Percentiles rank a stretch among this genome's conserved stretches.
Conservation (phyloP, 106 monocot genomes). For the Alisma plantagoaquatica region DNA sequence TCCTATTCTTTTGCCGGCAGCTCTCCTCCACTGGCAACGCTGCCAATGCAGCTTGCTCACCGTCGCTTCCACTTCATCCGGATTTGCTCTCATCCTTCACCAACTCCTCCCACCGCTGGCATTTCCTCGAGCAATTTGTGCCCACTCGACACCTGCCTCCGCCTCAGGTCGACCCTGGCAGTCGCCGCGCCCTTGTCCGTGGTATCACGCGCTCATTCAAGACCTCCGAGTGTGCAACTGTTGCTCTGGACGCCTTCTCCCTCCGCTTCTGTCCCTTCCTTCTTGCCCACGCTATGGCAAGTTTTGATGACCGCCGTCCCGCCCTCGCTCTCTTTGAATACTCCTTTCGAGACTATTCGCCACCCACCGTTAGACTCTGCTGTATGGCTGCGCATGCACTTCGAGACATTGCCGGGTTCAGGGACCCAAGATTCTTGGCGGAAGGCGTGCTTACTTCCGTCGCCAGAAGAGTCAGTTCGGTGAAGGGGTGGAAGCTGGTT, state of each 20-base stretch:
- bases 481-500: neutral
- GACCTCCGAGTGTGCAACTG: slow-evolving; percentile 13
- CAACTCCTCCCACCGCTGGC: neutral
- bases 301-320: slow-evolving; percentile 8
- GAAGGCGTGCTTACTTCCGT: slow-evolving; percentile 35
- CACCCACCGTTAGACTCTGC: slow-evolving; percentile 11
- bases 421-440: slow-evolving; percentile 15
- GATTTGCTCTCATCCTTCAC: neutral
- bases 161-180: slow-evolving; percentile 15
- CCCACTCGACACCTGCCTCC: slow-evolving; percentile 11
- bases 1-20: too few species aligned
- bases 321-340: slow-evolving; percentile 16
- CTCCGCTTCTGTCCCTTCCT: slow-evolving; percentile 11
- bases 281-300: slow-evolving; percentile 17
- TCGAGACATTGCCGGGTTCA: neutral
- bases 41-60: too few species aligned
- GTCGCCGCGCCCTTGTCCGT: slow-evolving; percentile 33
- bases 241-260: slow-evolving; percentile 15
- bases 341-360: slow-evolving; percentile 13
- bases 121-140: slow-evolving; percentile 31
- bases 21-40: too few species aligned
- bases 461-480: slow-evolving; percentile 6
- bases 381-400: slow-evolving; percentile 24
- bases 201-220: slow-evolving; percentile 29
- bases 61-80: neutral